Conservation (phyloP, 768 basidiomycete species). For the Lactarius vividus region DNA sequence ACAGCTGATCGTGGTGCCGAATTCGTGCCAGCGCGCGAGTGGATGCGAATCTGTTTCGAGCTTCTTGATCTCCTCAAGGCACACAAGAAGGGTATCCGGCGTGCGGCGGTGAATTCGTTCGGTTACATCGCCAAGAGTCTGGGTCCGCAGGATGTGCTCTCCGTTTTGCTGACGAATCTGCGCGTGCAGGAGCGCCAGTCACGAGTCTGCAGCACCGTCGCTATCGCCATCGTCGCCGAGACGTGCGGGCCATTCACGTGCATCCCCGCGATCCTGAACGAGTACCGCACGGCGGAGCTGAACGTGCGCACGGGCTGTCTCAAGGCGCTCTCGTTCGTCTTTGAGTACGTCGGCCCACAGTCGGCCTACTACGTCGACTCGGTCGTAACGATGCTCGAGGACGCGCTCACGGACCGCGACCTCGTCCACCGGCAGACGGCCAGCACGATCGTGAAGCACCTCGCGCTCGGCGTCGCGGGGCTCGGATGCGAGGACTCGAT, state of each 20-base stretch:
- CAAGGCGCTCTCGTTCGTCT: conserved; percentile 97
- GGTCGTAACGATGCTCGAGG: conserved; percentile 96
- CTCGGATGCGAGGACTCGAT: conserved; percentile 98
- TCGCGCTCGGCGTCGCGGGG: conserved; percentile 95
- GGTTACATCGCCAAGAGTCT: conserved; percentile 99
- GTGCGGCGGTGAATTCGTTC: conserved; percentile 98
- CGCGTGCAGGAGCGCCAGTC: conserved; percentile 99
- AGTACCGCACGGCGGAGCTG: conserved; percentile 96
- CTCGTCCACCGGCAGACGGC: conserved; percentile 98
- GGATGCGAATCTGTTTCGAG: conserved; percentile 99
- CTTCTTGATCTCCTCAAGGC: conserved; percentile 95
- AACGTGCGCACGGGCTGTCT: conserved; percentile 99
- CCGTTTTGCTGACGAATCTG: conserved; percentile 92
- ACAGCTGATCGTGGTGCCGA: conserved; percentile 97
- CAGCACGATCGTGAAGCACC: conserved; percentile 96
- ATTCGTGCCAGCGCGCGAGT: conserved; percentile 97
- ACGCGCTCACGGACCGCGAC: conserved; percentile 96
- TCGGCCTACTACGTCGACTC: conserved; percentile 97
- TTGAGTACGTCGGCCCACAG: conserved; percentile 97
- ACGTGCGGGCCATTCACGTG: conserved; percentile 98
- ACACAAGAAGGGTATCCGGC: conserved; percentile 98
- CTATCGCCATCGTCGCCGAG: conserved; percentile 94
- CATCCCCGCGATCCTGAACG: conserved; percentile 97
- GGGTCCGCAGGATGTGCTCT: conserved; percentile 97
- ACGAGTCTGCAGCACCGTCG: conserved; percentile 97